Evolutionary conservation across 176 grass and related monocot species (phyloP).

Genomic region (Carex littledalei): DNA sequence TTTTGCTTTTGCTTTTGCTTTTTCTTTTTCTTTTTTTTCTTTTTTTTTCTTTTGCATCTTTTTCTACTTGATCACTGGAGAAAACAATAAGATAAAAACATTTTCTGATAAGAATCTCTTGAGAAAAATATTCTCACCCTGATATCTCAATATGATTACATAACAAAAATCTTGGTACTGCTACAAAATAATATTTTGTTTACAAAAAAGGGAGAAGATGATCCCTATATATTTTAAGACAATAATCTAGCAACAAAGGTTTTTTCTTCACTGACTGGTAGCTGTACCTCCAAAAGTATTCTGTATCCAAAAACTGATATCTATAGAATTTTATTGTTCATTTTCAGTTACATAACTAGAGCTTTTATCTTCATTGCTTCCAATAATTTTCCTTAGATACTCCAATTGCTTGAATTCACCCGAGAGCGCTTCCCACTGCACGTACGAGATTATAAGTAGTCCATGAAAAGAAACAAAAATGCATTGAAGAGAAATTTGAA

Average conservation of each 20-base stretch:
- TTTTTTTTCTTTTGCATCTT: background rate
- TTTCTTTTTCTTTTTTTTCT: no score
- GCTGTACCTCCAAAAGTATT: background rate
- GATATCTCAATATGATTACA: background rate
- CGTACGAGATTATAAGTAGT: background rate
- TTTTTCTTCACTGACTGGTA: background rate
- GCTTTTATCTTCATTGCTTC: slow-evolving; percentile 27
- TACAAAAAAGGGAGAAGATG: background rate
- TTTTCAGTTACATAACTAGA: background rate
- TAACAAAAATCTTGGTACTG: background rate
- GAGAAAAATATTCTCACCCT: background rate
- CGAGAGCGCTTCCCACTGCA: slow-evolving; percentile 81
- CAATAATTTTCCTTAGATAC: slow-evolving; percentile 80
- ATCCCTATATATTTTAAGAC: background rate
- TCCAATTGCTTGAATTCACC: slow-evolving; percentile 75
- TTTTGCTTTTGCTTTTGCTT: no score
- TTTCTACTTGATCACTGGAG: background rate
- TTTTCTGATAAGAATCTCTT: background rate
- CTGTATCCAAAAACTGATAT: background rate
- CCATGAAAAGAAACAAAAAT: background rate
- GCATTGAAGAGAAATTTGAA: background rate
- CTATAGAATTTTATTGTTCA: background rate
- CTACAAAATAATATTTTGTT: background rate
- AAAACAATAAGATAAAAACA: background rate
- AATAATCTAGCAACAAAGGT: background rate